These are phyloP conservation scores for Saccharomyces cerevisiae DNA, from an alignment of 805 yeast species.

Conservation along the genomic window DNA sequence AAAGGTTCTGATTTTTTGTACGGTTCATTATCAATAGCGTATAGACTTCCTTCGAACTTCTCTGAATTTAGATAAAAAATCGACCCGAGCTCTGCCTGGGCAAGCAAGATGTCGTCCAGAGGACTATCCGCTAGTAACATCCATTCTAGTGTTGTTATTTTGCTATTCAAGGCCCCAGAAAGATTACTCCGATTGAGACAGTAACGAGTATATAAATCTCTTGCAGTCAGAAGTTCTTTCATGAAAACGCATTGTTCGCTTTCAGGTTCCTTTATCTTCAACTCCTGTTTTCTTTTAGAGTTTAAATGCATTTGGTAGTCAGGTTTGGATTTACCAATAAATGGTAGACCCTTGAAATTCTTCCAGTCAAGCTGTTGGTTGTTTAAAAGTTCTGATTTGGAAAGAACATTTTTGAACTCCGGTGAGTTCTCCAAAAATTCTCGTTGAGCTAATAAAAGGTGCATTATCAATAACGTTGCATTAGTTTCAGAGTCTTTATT, in stretches of 20 bases:
- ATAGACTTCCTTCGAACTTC: slow-evolving; percentile 40
- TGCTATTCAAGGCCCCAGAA: slow-evolving; percentile 46
- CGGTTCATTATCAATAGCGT: slow-evolving; percentile 17
- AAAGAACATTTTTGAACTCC: slow-evolving; percentile 20
- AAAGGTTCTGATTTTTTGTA: slow-evolving; percentile 6
- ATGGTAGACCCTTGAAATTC: not conserved
- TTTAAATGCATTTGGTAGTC: not conserved
- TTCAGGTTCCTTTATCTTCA: slow-evolving; percentile 12
- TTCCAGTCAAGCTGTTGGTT: slow-evolving; percentile 1
- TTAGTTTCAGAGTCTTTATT: slow-evolving; percentile 39
- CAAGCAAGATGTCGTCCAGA: slow-evolving; percentile 48
- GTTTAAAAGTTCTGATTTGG: slow-evolving; percentile 10
- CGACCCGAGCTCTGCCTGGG: slow-evolving; percentile 61
- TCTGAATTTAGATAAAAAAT: slow-evolving; percentile 56
- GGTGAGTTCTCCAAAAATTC: slow-evolving; percentile 40
- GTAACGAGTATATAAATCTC: slow-evolving; percentile 62
- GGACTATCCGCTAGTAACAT: slow-evolving; percentile 58
- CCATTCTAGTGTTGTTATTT: slow-evolving; percentile 51
- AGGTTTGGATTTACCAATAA: not conserved
- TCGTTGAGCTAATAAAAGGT: slow-evolving; percentile 51
- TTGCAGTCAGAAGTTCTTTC: slow-evolving; percentile 62
- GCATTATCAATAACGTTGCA: slow-evolving; percentile 47
- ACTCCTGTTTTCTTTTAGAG: not conserved
- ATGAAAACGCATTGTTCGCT: slow-evolving; percentile 33
- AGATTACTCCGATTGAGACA: slow-evolving; percentile 56